These are phyloP conservation scores for Sclerotinia subarctica DNA, from an alignment of 2,329 filamentous ascomycete species.

Conservation along the genomic window DNA sequence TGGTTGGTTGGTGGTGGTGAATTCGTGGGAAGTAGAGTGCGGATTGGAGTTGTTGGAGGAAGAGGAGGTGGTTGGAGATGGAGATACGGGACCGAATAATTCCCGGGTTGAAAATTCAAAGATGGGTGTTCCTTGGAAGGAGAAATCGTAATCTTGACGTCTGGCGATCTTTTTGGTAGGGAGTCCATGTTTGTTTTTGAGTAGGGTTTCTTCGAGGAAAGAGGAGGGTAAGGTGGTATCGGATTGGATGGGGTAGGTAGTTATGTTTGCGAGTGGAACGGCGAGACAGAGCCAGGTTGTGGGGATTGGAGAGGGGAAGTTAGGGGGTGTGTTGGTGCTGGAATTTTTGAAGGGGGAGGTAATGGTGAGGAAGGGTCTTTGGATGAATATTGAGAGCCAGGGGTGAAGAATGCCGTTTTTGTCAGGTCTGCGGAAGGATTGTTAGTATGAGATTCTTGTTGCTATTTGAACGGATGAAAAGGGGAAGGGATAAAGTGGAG, in stretches of 20 bases:
- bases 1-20: too few species aligned
- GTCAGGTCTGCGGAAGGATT: background rate
- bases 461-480: background rate
- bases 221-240: slow-evolving; percentile 15
- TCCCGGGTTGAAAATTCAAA: slow-evolving; percentile 32
- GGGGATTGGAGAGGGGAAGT: slow-evolving; percentile 29
- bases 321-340: slow-evolving; percentile 23
- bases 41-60: background rate
- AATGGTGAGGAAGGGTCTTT: slow-evolving; percentile 8
- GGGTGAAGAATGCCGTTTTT: background rate
- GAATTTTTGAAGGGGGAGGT: background rate
- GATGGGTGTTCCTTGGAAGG: slow-evolving; percentile 32
- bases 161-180: slow-evolving; percentile 22
- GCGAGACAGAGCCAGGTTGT: slow-evolving; percentile 34
- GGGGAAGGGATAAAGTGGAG: background rate
- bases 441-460: slow-evolving; percentile 1
- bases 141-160: slow-evolving; percentile 35
- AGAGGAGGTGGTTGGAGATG: too few species aligned
- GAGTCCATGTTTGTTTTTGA: background rate
- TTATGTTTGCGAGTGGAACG: slow-evolving; percentile 32
- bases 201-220: background rate
- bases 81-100: background rate
- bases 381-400: slow-evolving; percentile 17
- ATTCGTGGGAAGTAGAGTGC: background rate
- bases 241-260: slow-evolving; percentile 22